Evolutionary conservation across 805 yeast genomes (phyloP).

Genomic region (Phaffomyces thermotolerans): DNA sequence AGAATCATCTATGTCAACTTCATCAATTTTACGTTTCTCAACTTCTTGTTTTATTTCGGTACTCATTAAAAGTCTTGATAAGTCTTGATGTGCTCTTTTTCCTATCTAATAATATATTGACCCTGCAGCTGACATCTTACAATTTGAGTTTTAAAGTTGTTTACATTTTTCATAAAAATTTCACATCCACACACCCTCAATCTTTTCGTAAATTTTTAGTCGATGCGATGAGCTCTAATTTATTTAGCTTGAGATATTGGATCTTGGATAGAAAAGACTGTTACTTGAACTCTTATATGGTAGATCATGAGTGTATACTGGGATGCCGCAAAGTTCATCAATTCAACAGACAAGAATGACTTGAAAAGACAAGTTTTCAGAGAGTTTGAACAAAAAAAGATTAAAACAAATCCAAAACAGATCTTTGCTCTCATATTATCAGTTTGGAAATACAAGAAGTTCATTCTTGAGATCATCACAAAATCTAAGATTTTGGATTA

Average conservation of each 20-base stretch:
- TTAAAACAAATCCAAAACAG: constrained; percentile 72
- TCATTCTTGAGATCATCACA: constrained; percentile 53
- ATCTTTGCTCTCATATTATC: constrained; percentile 78
- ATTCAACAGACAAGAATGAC: constrained; percentile 5
- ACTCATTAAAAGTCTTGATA: background rate
- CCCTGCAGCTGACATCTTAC: too few relatives aligned
- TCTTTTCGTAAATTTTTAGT: background rate
- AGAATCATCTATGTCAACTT: constrained; percentile 13
- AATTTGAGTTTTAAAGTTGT: background rate
- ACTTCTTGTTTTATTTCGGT: constrained; percentile 6
- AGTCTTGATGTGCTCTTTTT: background rate
- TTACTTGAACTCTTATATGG: too few relatives aligned
- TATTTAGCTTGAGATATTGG: background rate
- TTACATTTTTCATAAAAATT: background rate
- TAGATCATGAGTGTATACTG: constrained; percentile 6
- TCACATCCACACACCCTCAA: constrained; percentile 4
- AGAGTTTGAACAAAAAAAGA: constrained; percentile 37
- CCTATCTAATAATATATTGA: too few relatives aligned
- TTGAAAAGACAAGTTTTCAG: constrained; percentile 32
- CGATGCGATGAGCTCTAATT: constrained; percentile 1
- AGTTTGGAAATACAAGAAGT: constrained; percentile 63
- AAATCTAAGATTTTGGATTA: constrained; percentile 57
- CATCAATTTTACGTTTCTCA: constrained; percentile 21
- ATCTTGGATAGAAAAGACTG: background rate
- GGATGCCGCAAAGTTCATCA: constrained; percentile 7